Evolutionary conservation across 306 rosid genomes (phyloP), one percentile per base, ranked within the genome.

Genomic region (Abrus pulchellus): DNA sequence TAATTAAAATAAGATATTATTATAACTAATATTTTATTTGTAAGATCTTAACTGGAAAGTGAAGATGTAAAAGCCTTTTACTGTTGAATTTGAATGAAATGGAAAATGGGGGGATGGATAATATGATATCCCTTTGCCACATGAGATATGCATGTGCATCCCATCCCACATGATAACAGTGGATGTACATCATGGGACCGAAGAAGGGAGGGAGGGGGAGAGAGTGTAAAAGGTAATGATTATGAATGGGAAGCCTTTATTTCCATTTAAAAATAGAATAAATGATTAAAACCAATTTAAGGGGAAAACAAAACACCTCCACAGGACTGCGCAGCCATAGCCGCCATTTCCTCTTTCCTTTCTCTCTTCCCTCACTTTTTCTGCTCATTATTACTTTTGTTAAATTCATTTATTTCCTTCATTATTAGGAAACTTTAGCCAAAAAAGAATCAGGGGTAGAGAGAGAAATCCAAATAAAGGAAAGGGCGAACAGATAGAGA

Each of bases 261-360:
- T 50, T 59, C 48, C 4, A 2, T 14, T 1, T n/a, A 13, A 67
- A n/a, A 27, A 40, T 5, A n/a, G n/a, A 13, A 20, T 20, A 20
- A 79, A 85, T 80, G 48, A 83, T 70, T 79, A 79, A 77, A 87
- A 32, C 29, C 6, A 55, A 67, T 64, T 59, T 59, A 40, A 66
- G 9, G 32, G 75, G 41, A 65, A 43, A 41, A 56, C 3, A 44
- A 54, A 38, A 76, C 38, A 59, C 7, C 36, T 6, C 3, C 75
- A 78, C 81, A 80, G 71, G 64, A 83, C 87, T 36, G 92, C 89
- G 98, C 98, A 89, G 98, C 97, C 97, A 83, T 6, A 85, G 98
- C 97, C 98, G 98, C 97, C 97, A 85, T 88, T 89, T 87, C 80
- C 83, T 29, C 84, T 69, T 76, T 52, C 71, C 45, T 1, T 2